These are phyloP conservation scores for Aspergillus egyptiacus DNA, from an alignment of 495 filamentous ascomycete species.

Conservation along the genomic window DNA sequence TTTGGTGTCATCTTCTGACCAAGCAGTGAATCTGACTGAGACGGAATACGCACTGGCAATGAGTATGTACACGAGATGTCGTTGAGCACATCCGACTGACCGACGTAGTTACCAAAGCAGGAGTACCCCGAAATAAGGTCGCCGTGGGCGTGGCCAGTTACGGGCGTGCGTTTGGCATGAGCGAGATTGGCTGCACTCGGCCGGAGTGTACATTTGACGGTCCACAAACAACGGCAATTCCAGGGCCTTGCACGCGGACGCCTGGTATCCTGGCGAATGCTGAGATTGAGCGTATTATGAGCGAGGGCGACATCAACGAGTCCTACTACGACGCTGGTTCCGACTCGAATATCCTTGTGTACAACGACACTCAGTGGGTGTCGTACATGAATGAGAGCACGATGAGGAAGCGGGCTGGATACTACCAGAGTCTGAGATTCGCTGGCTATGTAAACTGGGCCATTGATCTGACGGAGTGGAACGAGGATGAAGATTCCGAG, in stretches of 20 bases:
- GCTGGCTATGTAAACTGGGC: conserved; percentile 40
- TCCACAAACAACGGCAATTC: not conserved
- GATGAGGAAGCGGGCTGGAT: conserved; percentile 13
- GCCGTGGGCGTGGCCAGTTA: conserved; percentile 36
- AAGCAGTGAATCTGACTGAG: conserved; percentile 38
- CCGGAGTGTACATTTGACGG: conserved; percentile 8
- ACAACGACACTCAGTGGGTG: conserved; percentile 38
- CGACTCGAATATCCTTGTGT: conserved; percentile 38
- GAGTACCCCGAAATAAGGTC: conserved; percentile 35
- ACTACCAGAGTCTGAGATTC: conserved; percentile 27
- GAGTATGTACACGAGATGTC: conserved; percentile 9
- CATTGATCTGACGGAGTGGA: conserved; percentile 24
- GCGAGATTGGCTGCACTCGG: conserved; percentile 11
- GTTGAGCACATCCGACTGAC: not conserved
- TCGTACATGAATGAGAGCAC: conserved; percentile 33
- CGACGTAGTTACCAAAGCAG: conserved; percentile 40
- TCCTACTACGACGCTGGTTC: conserved; percentile 9
- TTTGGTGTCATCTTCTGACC: not conserved
- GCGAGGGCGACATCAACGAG: not conserved
- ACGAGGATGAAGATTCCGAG: not conserved
- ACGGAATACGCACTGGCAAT: conserved; percentile 35
- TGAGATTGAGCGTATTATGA: conserved; percentile 8
- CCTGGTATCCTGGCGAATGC: conserved; percentile 25
- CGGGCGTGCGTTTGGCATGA: conserved; percentile 12
- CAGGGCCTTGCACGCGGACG: conserved; percentile 13